Percentiles rank a stretch among this genome's conserved stretches.
Conservation (phyloP, 805 yeast genomes). For the Priceomyces fermenticarens region DNA sequence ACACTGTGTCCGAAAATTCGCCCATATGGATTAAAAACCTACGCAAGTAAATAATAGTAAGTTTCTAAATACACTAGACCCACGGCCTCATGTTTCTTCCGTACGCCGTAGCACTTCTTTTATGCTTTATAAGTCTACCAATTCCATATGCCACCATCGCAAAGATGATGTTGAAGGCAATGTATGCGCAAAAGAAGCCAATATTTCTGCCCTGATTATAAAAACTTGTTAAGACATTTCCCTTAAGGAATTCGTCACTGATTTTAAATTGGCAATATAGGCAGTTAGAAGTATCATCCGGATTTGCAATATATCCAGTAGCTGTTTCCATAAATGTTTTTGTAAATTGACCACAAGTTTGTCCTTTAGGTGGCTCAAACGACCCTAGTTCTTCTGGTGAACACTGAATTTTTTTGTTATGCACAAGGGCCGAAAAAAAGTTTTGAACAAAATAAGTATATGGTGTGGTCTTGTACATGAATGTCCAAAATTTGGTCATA, state of each 20-base stretch:
- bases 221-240: conserved; percentile 41
- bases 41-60: no score
- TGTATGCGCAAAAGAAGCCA: conserved; percentile 59
- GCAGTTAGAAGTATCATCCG: conserved; percentile 47
- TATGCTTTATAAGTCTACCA: no score
- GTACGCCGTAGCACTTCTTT: no score
- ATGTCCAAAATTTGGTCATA: conserved; percentile 83
- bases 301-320: conserved; percentile 59
- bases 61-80: no score
- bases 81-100: no score
- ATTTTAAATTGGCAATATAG: conserved; percentile 44
- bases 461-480: conserved; percentile 75
- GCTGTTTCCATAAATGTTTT: conserved; percentile 34
- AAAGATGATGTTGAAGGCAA: conserved; percentile 48
- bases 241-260: conserved; percentile 47
- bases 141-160: no score
- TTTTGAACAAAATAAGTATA: conserved; percentile 67
- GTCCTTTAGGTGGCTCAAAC: conserved; percentile 47
- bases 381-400: conserved; percentile 21
- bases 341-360: conserved; percentile 62
- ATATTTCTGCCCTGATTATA: conserved; percentile 60
- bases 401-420: conserved; percentile 47
- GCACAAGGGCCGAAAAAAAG: conserved; percentile 43
- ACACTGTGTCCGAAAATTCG: no score
- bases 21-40: no score